Base-by-base conservation (phyloP, 2,329 filamentous ascomycete genomes). In the Fusarium heterosporum region DNA sequence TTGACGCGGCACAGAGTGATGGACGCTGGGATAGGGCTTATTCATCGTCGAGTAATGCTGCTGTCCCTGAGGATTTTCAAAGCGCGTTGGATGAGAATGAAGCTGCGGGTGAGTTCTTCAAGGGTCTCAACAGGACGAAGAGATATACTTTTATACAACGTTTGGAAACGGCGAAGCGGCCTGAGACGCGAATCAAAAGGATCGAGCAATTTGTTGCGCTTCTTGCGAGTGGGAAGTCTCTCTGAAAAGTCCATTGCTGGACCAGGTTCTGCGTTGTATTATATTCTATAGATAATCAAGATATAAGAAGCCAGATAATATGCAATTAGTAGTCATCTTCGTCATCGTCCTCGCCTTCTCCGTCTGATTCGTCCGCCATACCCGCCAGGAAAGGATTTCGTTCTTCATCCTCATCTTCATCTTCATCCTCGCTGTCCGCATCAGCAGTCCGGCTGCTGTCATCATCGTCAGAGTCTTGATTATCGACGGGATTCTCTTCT, bases 1-100 rank as follows among this genome's bases (percentile, higher is more conserved):
- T 89, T 4, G 82, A 87, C 8, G 80, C 82, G 1, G 87, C 87
- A 0, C 85, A 83, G 73, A 78, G 76, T 0, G 85, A 89, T 67
- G 87, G 87, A 1, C 77, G 86, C 1, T 89, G 86, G 87, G 83
- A 83, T 2, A 78, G 79, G 26, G 87, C 87, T 3, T 89, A 89
- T 65, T 81, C 81, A 6, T 82, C 83, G 0, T 76, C 82, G 6
- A 82, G 82, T 48, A 78, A 74, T 14, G 83, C 83, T 4, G 72
- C 77, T 16, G 78, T 83, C 4, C 84, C 86, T 0, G 71, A 75
- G 1, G 85, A 88, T 64, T 83, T 89, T 50, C 75, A 78, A 38
- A 72, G 42, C 1, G 82, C 80, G 12, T 63, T 88, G 45, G 72
- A 75, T 3, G 71, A 19, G 7, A 76, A 78, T n/a, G 64, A 72